phyloP scores from a whole-genome alignment of 2,329 filamentous ascomycete genomes.

The Apiospora pterosperma region DNA sequence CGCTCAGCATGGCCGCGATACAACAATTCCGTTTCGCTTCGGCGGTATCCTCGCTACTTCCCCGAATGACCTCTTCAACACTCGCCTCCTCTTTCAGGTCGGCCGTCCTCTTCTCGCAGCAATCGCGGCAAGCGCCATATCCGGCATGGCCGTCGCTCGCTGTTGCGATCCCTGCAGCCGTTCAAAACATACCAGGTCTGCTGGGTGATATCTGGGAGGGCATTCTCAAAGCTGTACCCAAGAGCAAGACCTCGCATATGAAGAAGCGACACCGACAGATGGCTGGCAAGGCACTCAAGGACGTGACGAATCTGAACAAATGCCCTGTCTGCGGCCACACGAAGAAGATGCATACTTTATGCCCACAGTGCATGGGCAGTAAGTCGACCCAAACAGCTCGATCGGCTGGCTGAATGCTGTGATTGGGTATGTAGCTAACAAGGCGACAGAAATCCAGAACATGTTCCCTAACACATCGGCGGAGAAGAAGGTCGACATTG shows the following conservation, averaged over 20 bases:
- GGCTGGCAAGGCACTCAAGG: constrained; percentile 92
- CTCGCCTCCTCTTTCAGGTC: constrained; percentile 40
- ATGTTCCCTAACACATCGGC: constrained; percentile 37
- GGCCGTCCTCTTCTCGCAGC: constrained; percentile 40
- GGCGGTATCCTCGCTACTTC: constrained; percentile 49
- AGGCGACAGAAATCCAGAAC: constrained; percentile 40
- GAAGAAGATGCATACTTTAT: constrained; percentile 87
- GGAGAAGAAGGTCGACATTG: constrained; percentile 6
- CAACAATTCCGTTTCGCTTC: constrained; percentile 32
- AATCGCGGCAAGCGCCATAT: constrained; percentile 30
- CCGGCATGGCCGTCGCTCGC: constrained; percentile 51
- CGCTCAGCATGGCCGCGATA: constrained; percentile 37
- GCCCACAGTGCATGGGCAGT: constrained; percentile 84
- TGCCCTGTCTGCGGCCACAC: constrained; percentile 85
- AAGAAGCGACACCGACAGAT: constrained; percentile 92
- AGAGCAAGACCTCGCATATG: constrained; percentile 98
- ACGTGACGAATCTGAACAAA: constrained; percentile 80
- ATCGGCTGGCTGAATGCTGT: not conserved
- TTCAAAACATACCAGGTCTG: constrained; percentile 65
- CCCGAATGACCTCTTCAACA: constrained; percentile 45
- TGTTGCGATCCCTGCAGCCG: constrained; percentile 55
- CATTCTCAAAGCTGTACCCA: constrained; percentile 86
- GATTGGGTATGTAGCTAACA: not conserved
- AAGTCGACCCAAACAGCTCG: constrained; percentile 30
- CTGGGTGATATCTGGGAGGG: constrained; percentile 88